These are phyloP conservation scores for Microdochium paspali DNA, from an alignment of 2,329 filamentous ascomycete species.

Conservation along the genomic window DNA sequence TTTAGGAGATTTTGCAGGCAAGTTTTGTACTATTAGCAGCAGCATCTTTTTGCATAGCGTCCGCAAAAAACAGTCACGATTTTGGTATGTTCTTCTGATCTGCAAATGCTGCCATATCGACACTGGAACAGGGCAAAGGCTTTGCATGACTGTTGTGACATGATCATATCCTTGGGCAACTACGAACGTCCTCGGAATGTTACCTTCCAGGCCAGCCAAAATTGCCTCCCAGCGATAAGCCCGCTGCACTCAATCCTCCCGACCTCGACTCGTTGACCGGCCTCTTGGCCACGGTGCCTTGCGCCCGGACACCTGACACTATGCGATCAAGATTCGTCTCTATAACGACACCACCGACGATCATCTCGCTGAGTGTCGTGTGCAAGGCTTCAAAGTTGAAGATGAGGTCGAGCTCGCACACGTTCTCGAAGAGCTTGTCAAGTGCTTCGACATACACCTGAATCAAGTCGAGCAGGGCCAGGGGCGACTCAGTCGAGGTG, in stretches of 20 bases:
- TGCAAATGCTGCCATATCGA: too few relatives aligned
- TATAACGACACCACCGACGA: conserved; percentile 88
- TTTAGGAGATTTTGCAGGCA: too few relatives aligned
- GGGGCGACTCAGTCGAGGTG: conserved; percentile 89
- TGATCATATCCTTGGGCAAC: too few relatives aligned
- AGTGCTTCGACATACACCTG: conserved; percentile 97
- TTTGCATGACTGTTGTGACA: too few relatives aligned
- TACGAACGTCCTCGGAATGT: conserved; percentile 1
- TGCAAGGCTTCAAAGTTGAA: conserved; percentile 99
- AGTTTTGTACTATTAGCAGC: too few relatives aligned
- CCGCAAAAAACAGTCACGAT: too few relatives aligned
- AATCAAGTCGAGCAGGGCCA: conserved; percentile 91
- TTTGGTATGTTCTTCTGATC: too few relatives aligned
- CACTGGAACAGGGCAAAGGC: too few relatives aligned
- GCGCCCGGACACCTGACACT: conserved; percentile 70
- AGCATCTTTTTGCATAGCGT: too few relatives aligned
- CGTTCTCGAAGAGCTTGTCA: conserved; percentile 93
- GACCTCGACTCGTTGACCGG: conserved; percentile 61
- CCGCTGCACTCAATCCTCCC: conserved; percentile 31
- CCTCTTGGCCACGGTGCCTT: conserved; percentile 69
- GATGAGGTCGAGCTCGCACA: conserved; percentile 95
- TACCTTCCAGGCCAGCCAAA: conserved; percentile 41
- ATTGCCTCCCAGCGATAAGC: conserved; percentile 46
- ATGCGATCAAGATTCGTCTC: conserved; percentile 87
- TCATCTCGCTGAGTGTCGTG: conserved; percentile 84